Percentiles rank a stretch among this genome's conserved stretches.
phyloP scores from a whole-genome alignment of 345 rosid species.

The Excoecaria agallocha region DNA sequence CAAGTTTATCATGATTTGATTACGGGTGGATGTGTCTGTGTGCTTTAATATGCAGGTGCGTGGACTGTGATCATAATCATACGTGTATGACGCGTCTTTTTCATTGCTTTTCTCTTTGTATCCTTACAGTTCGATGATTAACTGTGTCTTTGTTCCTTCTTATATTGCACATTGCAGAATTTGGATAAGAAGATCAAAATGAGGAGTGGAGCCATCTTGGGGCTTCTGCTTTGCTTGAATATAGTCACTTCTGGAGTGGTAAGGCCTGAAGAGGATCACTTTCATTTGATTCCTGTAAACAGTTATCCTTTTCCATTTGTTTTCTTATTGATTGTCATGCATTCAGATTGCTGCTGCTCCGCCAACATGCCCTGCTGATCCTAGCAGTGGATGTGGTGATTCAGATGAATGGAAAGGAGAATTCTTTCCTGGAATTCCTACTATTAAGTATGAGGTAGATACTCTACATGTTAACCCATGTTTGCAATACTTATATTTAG shows the following conservation, averaged over 20 bases:
- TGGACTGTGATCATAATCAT: not conserved
- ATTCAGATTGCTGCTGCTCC: conserved; percentile 36
- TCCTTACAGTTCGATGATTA: not conserved
- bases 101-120: not conserved
- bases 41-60: not conserved
- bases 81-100: not conserved
- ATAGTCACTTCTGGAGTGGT: conserved; percentile 40
- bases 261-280: conserved; percentile 5
- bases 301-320: not conserved
- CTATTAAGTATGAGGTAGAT: conserved; percentile 77
- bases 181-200: conserved; percentile 23
- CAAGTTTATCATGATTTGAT: not conserved
- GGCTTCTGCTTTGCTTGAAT: conserved; percentile 38
- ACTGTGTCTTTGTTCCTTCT: not conserved
- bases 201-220: conserved; percentile 31
- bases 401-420: conserved; percentile 87
- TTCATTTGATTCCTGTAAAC: not conserved
- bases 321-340: no score
- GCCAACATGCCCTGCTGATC: conserved; percentile 76
- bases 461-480: not conserved
- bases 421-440: conserved; percentile 76
- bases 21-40: not conserved
- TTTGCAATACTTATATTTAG: not conserved
- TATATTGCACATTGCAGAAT: conserved; percentile 6
- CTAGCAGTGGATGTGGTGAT: conserved; percentile 49